Conservation (phyloP, 2,329 filamentous ascomycete species). For the Grosmannia huntii region DNA sequence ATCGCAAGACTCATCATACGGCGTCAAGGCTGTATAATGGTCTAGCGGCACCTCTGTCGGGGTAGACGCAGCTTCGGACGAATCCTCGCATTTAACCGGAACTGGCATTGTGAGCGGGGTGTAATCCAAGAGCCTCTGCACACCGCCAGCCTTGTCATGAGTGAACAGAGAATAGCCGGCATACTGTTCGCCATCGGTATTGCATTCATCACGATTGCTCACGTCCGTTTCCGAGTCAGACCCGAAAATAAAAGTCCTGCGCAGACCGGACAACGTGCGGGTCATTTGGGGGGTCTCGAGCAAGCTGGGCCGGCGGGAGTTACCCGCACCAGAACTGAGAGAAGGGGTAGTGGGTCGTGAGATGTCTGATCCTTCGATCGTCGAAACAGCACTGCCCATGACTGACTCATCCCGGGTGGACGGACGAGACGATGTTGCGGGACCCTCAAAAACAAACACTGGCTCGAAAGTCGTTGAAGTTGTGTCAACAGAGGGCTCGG, state of each 20-base stretch:
- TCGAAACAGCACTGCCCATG: neutral
- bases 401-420: neutral
- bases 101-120: neutral
- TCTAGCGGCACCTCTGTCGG: neutral
- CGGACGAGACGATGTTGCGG: neutral
- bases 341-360: constrained; percentile 18
- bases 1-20: neutral
- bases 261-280: neutral
- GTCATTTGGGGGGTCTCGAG: constrained; percentile 15
- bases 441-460: neutral
- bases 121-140: neutral
- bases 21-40: neutral
- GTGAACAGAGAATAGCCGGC: neutral
- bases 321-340: constrained; percentile 17
- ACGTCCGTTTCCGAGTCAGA: neutral
- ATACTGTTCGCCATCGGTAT: neutral
- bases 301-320: constrained; percentile 18
- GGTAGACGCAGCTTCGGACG: neutral
- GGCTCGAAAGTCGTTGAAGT: neutral
- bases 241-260: neutral
- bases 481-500: neutral
- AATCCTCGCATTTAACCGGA: neutral
- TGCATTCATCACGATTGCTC: neutral
- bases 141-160: neutral
- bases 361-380: neutral